phyloP scores from a whole-genome alignment of 2,329 filamentous ascomycete species.

The Penicillium thymicola region DNA sequence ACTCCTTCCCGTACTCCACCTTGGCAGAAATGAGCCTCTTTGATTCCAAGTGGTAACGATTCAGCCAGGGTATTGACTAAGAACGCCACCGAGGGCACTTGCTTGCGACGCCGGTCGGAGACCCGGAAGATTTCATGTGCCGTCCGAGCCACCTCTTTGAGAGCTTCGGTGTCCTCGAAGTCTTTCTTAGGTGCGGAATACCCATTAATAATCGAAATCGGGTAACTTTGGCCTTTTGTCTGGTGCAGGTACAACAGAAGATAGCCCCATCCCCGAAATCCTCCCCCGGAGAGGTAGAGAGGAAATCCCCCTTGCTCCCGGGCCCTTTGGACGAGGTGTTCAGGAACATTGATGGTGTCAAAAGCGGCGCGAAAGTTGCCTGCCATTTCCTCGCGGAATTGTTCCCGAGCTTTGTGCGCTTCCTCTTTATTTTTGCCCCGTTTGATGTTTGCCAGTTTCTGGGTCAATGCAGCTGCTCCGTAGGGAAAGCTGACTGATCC shows the following conservation, averaged over 20 bases:
- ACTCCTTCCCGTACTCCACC: slow-evolving; percentile 82
- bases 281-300: slow-evolving; percentile 81
- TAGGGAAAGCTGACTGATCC: slow-evolving; percentile 65
- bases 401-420: slow-evolving; percentile 40
- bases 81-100: slow-evolving; percentile 78
- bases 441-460: slow-evolving; percentile 51
- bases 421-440: slow-evolving; percentile 38
- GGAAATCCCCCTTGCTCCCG: slow-evolving; percentile 54
- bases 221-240: slow-evolving; percentile 63
- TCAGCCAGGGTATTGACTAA: slow-evolving; percentile 69
- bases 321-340: slow-evolving; percentile 47
- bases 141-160: slow-evolving; percentile 27
- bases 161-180: slow-evolving; percentile 27
- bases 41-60: slow-evolving; percentile 63
- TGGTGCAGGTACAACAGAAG: slow-evolving; percentile 75
- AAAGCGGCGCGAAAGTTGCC: slow-evolving; percentile 60
- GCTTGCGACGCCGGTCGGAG: slow-evolving; percentile 70
- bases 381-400: slow-evolving; percentile 44
- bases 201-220: slow-evolving; percentile 74
- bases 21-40: slow-evolving; percentile 74
- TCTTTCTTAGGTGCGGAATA: slow-evolving; percentile 58
- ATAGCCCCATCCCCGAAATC: slow-evolving; percentile 84
- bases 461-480: slow-evolving; percentile 63
- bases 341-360: slow-evolving; percentile 55
- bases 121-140: slow-evolving; percentile 60